Conservation (phyloP, 2,329 filamentous ascomycete species). For the Penicillium decumbens region DNA sequence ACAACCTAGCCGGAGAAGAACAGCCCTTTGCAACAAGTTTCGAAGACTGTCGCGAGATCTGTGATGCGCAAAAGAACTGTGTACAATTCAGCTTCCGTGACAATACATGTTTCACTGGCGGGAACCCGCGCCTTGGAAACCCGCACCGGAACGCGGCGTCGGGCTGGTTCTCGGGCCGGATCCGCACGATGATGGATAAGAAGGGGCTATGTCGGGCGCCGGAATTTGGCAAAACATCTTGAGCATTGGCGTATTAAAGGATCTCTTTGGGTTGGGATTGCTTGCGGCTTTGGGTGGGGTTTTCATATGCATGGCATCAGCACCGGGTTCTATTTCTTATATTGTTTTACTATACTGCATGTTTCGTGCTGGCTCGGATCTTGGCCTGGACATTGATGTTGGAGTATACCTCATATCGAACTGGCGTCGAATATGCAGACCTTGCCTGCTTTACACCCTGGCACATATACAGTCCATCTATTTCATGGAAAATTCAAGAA, state of each 20-base stretch:
- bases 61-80: conserved; percentile 25
- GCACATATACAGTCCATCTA: background rate
- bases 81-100: conserved; percentile 32
- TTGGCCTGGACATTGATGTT: background rate
- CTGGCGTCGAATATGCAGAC: background rate
- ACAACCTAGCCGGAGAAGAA: conserved; percentile 34
- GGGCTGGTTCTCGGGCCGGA: conserved; percentile 31
- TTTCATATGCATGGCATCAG: conserved; percentile 4
- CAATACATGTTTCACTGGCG: conserved; percentile 29
- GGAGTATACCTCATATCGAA: background rate
- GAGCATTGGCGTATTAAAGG: background rate
- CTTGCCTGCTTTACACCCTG: background rate
- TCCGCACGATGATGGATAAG: conserved; percentile 27
- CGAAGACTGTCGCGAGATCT: conserved; percentile 31
- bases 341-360: background rate
- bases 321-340: background rate
- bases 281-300: background rate
- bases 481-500: too few species aligned
- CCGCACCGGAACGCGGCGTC: conserved; percentile 22
- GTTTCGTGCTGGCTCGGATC: background rate
- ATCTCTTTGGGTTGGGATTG: background rate
- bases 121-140: conserved; percentile 31
- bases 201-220: conserved; percentile 26
- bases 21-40: conserved; percentile 26
- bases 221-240: conserved; percentile 23